Evolutionary conservation across 345 rosid genomes (phyloP).

Genomic region (Turritis glabra): DNA sequence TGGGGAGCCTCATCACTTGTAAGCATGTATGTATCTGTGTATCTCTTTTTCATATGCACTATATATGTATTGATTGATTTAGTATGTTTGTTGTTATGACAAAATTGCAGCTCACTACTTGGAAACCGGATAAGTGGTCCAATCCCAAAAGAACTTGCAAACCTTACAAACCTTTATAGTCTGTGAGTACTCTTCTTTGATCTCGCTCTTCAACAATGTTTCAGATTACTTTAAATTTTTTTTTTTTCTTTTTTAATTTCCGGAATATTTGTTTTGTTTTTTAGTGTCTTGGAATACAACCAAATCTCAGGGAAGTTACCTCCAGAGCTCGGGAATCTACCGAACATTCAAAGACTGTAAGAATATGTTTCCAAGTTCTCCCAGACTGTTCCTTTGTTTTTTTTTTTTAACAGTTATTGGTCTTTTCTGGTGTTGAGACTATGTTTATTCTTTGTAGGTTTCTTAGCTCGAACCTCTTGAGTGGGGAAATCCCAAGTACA

Average conservation of each 20-base stretch:
- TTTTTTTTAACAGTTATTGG: background rate
- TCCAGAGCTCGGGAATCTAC: conserved; percentile 46
- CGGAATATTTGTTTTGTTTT: background rate
- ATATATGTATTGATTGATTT: conserved; percentile 12
- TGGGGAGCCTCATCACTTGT: conserved; percentile 49
- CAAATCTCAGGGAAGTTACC: conserved; percentile 47
- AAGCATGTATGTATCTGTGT: conserved; percentile 43
- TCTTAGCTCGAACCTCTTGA: conserved; percentile 57
- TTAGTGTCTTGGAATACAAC: conserved; percentile 45
- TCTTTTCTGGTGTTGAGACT: conserved; percentile 2
- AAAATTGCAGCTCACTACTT: conserved; percentile 43
- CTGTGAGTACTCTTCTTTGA: conserved; percentile 43
- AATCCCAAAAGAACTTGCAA: conserved; percentile 56
- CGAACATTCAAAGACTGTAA: conserved; percentile 26
- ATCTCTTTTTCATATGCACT: background rate
- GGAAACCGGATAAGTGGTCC: conserved; percentile 55
- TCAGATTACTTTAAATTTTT: background rate
- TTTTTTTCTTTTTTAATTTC: background rate
- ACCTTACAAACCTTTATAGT: conserved; percentile 40
- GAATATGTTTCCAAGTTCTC: conserved; percentile 3
- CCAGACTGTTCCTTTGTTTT: background rate
- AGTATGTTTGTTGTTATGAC: conserved; percentile 15
- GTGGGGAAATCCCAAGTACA: conserved; percentile 49
- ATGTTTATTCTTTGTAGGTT: conserved; percentile 35
- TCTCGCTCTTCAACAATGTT: background rate